phyloP scores from a whole-genome alignment of 2,329 filamentous ascomycete species.

The Grosmannia penicillata region DNA sequence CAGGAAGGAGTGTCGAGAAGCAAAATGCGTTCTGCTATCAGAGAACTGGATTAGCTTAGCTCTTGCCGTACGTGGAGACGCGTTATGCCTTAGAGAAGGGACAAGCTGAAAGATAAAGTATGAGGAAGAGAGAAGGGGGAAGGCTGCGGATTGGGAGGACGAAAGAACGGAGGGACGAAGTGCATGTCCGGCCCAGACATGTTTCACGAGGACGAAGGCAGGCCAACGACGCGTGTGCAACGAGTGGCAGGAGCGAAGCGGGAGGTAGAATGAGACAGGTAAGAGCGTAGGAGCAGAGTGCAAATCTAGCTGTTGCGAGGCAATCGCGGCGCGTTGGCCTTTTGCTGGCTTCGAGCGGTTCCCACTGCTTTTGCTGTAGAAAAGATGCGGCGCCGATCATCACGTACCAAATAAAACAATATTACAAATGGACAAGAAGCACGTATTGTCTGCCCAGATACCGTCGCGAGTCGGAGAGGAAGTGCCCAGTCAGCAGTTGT shows the following conservation, averaged over 20 bases:
- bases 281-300: no score
- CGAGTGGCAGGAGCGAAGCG: no score
- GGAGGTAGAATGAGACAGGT: no score
- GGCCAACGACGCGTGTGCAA: no score
- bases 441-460: not conserved
- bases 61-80: not conserved
- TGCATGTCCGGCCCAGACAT: no score
- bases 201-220: no score
- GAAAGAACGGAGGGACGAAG: not conserved
- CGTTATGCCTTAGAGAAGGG: no score
- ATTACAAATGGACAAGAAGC: not conserved
- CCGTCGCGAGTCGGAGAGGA: slow-evolving; percentile 6
- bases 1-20: slow-evolving; percentile 13
- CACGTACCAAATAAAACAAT: not conserved
- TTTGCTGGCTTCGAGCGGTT: no score
- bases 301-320: no score
- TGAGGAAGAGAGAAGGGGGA: not conserved
- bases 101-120: not conserved
- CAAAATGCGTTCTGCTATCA: slow-evolving; percentile 13
- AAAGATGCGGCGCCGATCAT: no score
- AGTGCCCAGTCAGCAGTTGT: not conserved
- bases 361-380: no score
- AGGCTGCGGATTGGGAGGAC: not conserved
- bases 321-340: no score
- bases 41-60: slow-evolving; percentile 14